These are phyloP conservation scores for Tanacetum coccineum DNA, from an alignment of 129 eudicot species.

Conservation along the genomic window DNA sequence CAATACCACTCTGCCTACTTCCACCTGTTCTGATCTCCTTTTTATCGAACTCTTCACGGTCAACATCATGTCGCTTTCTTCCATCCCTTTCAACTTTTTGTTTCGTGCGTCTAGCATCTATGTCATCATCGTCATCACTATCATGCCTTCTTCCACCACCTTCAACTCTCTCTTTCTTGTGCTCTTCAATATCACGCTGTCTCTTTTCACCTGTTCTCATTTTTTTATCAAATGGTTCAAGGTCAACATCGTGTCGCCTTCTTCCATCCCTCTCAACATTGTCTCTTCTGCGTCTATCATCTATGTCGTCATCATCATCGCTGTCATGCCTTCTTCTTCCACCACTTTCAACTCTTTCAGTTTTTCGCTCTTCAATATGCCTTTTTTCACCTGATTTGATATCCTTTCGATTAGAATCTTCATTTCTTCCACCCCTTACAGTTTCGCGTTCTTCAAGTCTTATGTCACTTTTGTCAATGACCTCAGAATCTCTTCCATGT, in stretches of 20 bases:
- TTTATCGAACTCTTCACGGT: slow-evolving; percentile 5
- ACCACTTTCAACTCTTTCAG: not conserved
- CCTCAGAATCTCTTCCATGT: slow-evolving; percentile 21
- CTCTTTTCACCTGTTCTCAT: slow-evolving; percentile 28
- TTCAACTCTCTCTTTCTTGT: slow-evolving; percentile 9
- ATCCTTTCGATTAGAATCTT: not conserved
- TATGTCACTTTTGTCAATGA: not conserved
- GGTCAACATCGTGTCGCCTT: slow-evolving; percentile 29
- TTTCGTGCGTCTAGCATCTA: not conserved
- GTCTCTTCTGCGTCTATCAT: not conserved
- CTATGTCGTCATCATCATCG: not conserved
- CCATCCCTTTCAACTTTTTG: slow-evolving; percentile 21
- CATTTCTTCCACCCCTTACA: slow-evolving; percentile 24
- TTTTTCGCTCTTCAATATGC: not conserved
- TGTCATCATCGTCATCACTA: slow-evolving; percentile 11
- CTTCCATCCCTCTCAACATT: slow-evolving; percentile 22
- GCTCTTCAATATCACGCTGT: slow-evolving; percentile 20
- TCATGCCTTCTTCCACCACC: slow-evolving; percentile 14
- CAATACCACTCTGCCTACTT: slow-evolving; percentile 22
- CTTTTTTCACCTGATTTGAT: slow-evolving; percentile 18
- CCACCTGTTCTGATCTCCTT: slow-evolving; percentile 25
- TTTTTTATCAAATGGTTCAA: not conserved
- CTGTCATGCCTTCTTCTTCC: slow-evolving; percentile 24
- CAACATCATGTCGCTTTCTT: slow-evolving; percentile 27
- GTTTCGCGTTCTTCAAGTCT: not conserved